Evolutionary conservation across 2,329 filamentous ascomycete species (phyloP), one percentile per base, ranked within the genome.

Genomic region (Botrytis porri): DNA sequence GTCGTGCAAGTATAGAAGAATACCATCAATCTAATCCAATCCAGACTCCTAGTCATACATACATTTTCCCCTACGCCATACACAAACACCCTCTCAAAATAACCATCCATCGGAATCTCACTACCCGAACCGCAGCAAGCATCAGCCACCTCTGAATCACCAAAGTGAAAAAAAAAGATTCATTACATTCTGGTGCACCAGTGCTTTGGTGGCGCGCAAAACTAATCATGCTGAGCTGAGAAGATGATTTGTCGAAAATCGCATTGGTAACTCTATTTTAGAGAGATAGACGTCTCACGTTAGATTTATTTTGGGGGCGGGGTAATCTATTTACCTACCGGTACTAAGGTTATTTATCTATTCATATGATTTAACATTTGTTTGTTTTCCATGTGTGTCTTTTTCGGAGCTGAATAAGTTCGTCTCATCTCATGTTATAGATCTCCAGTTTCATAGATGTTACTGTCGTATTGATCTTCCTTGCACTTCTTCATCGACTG

Each of bases 361-460:
- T n/a, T n/a, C 7, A n/a, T 29, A 16, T 35, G 29, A 65, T 65
- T 48, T 48, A 48, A 48, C 35, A 32, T 65, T 65, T 65, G 43
- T n/a, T 51, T 18, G 32, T 64, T 65, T 65, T 29, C 62, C 14
- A 29, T n/a, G 51, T 29, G 51, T 20, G 18, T n/a, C n/a, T n/a
- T 1, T 3, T 66, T 20, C 12, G 9, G 45, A 22, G 29, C 32
- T 22, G 29, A n/a, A 51, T 20, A 51, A 32, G 29, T 66, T 66
- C 64, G 45, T 57, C 51, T 69, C 37, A 57, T 57, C 51, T 69
- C 37, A 57, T 51, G 7, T 9, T 10, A n/a, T 29, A 29, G 48
- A 67, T 67, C 35, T 41, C 37, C 48, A 67, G 48, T 67, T 39
- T 54, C 63, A 51, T 29, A 51, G 45, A 41, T 54, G n/a, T 48